Evolutionary conservation across 306 rosid genomes (phyloP).

Genomic region (Inga laurina): DNA sequence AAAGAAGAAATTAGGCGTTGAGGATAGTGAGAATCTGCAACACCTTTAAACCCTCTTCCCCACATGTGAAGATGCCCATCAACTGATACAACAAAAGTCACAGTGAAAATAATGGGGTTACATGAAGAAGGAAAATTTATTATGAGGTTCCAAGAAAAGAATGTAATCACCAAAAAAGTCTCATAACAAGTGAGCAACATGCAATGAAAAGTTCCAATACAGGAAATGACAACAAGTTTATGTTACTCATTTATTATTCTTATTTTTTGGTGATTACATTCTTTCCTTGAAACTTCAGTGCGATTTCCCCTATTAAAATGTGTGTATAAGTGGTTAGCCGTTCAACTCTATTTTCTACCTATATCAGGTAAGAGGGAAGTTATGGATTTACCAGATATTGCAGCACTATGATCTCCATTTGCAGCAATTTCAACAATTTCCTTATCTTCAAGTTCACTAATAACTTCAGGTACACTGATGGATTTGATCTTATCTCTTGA

Average conservation of each 20-base stretch:
- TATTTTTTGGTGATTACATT: no score
- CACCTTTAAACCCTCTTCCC: constrained; percentile 86
- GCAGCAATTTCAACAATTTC: constrained; percentile 58
- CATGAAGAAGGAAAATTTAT: neutral
- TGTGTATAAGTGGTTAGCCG: neutral
- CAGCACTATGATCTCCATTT: constrained; percentile 94
- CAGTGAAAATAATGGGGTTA: constrained; percentile 1
- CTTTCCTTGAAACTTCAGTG: no score
- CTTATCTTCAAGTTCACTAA: constrained; percentile 53
- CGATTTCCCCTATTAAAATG: no score
- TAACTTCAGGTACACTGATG: constrained; percentile 51
- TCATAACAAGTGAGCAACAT: no score
- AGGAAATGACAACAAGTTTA: no score
- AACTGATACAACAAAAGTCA: constrained; percentile 40
- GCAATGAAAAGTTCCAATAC: no score
- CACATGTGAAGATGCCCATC: constrained; percentile 77
- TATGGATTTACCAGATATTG: constrained; percentile 61
- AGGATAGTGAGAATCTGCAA: constrained; percentile 57
- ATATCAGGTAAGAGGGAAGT: constrained; percentile 27
- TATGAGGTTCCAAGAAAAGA: no score
- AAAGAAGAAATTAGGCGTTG: constrained; percentile 36
- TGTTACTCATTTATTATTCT: no score
- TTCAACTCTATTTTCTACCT: neutral
- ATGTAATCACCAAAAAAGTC: no score
- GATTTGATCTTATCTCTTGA: constrained; percentile 55